Conservation (phyloP, 192 early-diverging fungal species). For the Backusella macrospora region DNA sequence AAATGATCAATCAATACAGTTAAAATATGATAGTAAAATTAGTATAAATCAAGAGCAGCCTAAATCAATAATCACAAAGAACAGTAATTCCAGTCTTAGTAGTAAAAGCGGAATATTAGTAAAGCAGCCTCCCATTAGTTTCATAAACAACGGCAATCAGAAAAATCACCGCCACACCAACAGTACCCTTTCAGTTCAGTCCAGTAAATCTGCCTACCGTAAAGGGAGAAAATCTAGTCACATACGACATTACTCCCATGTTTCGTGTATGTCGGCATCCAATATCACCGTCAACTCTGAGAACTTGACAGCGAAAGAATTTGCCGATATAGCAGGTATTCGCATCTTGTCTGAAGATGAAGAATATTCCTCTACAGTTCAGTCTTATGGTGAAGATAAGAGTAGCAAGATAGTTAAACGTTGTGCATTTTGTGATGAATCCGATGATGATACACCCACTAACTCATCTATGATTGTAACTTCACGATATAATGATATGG, state of each 20-base stretch:
- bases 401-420: background rate
- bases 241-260: slow-evolving; percentile 33
- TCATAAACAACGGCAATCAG: background rate
- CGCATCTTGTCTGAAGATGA: slow-evolving; percentile 29
- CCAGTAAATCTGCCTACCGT: background rate
- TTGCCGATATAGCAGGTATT: slow-evolving; percentile 42
- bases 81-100: background rate
- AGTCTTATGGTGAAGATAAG: slow-evolving; percentile 1
- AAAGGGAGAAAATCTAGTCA: slow-evolving; percentile 16
- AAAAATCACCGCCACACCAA: slow-evolving; percentile 29
- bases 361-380: background rate
- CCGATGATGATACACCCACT: background rate
- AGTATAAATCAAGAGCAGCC: background rate
- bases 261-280: slow-evolving; percentile 31
- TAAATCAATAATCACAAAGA: slow-evolving; percentile 3
- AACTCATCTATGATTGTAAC: background rate
- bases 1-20: background rate
- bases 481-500: slow-evolving; percentile 9
- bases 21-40: slow-evolving; percentile 4
- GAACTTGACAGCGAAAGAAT: slow-evolving; percentile 42
- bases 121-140: slow-evolving; percentile 14
- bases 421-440: slow-evolving; percentile 14
- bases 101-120: slow-evolving; percentile 7
- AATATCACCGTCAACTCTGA: slow-evolving; percentile 43
- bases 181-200: slow-evolving; percentile 9